Base-by-base conservation (phyloP, 2,329 filamentous ascomycete genomes). In the Talaromyces islandicus region DNA sequence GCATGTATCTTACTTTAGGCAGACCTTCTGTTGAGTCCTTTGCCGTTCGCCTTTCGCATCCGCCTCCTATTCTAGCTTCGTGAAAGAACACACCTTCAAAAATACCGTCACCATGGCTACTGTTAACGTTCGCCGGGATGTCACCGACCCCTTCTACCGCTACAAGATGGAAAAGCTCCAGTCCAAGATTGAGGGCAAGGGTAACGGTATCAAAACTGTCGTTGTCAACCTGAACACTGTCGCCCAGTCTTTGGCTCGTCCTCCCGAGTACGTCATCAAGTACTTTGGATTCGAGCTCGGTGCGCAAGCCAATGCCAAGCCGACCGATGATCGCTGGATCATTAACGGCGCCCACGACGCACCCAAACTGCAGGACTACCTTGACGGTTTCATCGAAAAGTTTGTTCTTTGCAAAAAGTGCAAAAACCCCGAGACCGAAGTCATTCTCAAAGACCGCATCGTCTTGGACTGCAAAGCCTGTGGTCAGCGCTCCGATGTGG, bases 131-230 rank as follows among this genome's bases (percentile, higher is more conserved):
- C 92, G 92, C 80, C 91, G 91, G 80, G 93, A 97, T 89, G 89
- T 96, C 82, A 89, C 88, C 83, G 94, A 99, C 82, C 89, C 89
- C 81, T 99, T 97, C 87, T 99, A 99, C 83, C 94, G 94, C 78
- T 99, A 99, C 88, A 99, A 99, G 87, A 99, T 99, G 94, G 94
- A 97, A 83, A 89, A 88, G 71, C 83, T 99, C 75, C 91, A 96
- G 84, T 96, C 94, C 78, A 99, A 99, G 85, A 95, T 99, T 71
- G 94, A 99, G 82, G 94, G 94, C 80, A 99, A 99, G 81, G 94
- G 94, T 69, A 99, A 99, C 82, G 94, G 94, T 75, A 99, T 99
- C 87, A 99, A 99, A 84, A 99, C 84, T 70, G 94, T 99, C 73
- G 88, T 99, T 70, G 91, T 96, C 85, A 99, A 99, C 80, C 81